These are phyloP conservation scores for Aureobasidium sp. DNA, from an alignment of 2,329 filamentous ascomycete species.

Conservation along the genomic window DNA sequence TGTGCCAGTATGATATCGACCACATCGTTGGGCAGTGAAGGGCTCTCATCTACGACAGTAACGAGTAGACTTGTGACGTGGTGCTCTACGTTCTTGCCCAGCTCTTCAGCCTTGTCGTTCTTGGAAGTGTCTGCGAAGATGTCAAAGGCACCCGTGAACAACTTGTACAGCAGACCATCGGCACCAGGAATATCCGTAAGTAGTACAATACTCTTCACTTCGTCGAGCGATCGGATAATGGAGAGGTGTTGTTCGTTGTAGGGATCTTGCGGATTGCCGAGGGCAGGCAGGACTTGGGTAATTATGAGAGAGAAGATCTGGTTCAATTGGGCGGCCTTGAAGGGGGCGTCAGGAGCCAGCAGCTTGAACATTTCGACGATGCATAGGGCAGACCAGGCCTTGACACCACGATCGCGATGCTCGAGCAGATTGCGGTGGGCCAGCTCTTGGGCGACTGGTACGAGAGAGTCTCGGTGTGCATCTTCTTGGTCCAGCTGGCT, in stretches of 20 bases:
- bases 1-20: slow-evolving; percentile 93
- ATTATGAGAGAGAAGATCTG: slow-evolving; percentile 92
- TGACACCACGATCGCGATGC: slow-evolving; percentile 90
- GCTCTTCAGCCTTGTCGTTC: slow-evolving; percentile 66
- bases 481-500: slow-evolving; percentile 81
- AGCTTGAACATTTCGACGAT: slow-evolving; percentile 88
- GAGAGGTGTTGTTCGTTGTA: slow-evolving; percentile 94
- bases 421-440: slow-evolving; percentile 72
- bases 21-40: slow-evolving; percentile 68
- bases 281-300: slow-evolving; percentile 71
- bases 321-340: slow-evolving; percentile 84
- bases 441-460: slow-evolving; percentile 76
- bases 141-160: slow-evolving; percentile 89
- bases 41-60: slow-evolving; percentile 79
- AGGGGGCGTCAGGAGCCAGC: slow-evolving; percentile 91
- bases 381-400: slow-evolving; percentile 81
- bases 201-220: slow-evolving; percentile 90
- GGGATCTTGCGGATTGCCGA: slow-evolving; percentile 78
- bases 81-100: slow-evolving; percentile 89
- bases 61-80: slow-evolving; percentile 82
- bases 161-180: slow-evolving; percentile 67
- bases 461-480: slow-evolving; percentile 74
- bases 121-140: slow-evolving; percentile 75
- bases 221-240: slow-evolving; percentile 77
- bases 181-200: slow-evolving; percentile 80